Evolutionary conservation across 805 yeast genomes (phyloP).

Genomic region (Ogataea salicorniae): DNA sequence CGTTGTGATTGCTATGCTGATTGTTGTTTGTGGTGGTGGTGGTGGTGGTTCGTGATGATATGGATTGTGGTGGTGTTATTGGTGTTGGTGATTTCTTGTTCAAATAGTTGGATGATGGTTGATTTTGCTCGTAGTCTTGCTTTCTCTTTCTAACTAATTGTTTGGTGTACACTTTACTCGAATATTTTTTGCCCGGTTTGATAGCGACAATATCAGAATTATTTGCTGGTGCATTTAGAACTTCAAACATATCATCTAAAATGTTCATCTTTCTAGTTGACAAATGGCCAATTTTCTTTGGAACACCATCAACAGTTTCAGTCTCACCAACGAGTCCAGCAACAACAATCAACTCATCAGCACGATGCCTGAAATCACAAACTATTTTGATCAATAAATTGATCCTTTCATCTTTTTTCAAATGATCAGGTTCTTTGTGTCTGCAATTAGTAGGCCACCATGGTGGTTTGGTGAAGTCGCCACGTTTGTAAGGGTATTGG

Average conservation of each 20-base stretch:
- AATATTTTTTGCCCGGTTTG: constrained; percentile 30
- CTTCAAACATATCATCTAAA: constrained; percentile 22
- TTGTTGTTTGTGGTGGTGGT: no score
- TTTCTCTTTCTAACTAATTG: constrained; percentile 8
- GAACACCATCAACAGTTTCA: constrained; percentile 2
- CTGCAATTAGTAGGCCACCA: constrained; percentile 68
- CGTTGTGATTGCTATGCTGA: no score
- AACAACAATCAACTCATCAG: constrained; percentile 17
- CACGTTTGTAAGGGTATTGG: constrained; percentile 53
- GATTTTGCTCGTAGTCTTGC: background rate
- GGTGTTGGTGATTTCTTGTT: background rate
- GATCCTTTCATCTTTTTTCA: constrained; percentile 53
- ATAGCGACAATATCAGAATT: constrained; percentile 21
- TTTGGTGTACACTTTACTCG: constrained; percentile 21
- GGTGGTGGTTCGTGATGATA: no score
- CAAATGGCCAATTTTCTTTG: constrained; percentile 15
- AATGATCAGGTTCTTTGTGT: constrained; percentile 73
- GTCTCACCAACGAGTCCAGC: constrained; percentile 23
- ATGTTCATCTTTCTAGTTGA: constrained; percentile 20
- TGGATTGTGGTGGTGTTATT: no score
- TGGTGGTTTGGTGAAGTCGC: constrained; percentile 44
- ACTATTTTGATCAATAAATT: constrained; percentile 40
- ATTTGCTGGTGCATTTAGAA: background rate
- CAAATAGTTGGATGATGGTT: background rate
- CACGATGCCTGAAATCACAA: constrained; percentile 19